Base-by-base conservation (phyloP, 116 monocot species). In the Posidonia oceanica region DNA sequence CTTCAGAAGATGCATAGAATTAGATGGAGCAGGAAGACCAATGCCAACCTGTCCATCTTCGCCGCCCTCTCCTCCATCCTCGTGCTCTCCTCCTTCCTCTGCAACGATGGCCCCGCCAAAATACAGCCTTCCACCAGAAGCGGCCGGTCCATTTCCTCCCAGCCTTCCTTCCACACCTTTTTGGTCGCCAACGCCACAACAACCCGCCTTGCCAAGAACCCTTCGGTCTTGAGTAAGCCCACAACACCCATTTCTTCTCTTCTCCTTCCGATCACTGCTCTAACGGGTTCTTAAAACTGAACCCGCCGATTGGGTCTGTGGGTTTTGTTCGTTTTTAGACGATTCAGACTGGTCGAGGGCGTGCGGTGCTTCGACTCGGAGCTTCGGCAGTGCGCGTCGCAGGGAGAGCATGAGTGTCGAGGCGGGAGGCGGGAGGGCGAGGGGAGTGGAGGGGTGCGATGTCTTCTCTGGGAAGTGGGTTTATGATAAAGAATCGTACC, bases 381-480 rank as follows among this genome's bases (percentile, higher is more conserved):
- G 61, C 61, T 79, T 64, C 70, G 69, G 54, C 58, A 40, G 63
- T 22, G 41, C 36, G 0, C 48, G 53, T 22, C 48, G 36, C 0
- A 48, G 52, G 38, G 53, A 22, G 8, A 16, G 17, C n/a, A 17
- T 39, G 58, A 51, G 11, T 6, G 16, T 20, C 10, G 51, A 42
- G 23, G 15, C 20, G 29, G 58, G 58, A 4, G 22, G 15, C 3
- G 54, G 55, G 20, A 39, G 52, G 12, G 4, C 21, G 53, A 38
- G 54, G 61, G 16, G n/a, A 59, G 68, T 29, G n/a, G 23, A 38
- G 66, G 75, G 69, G 15, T 55, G 88, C 64, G 84, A 93, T 75
- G 13, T 84, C 51, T 88, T 84, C 67, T 75, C 78, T 2, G 93
- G 93, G 52, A 86, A 61, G 60, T 93, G 93, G 93, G 78, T 93